Base-by-base conservation (phyloP, 163 green algal genomes). In the Coccomyxa subellipsoidea region DNA sequence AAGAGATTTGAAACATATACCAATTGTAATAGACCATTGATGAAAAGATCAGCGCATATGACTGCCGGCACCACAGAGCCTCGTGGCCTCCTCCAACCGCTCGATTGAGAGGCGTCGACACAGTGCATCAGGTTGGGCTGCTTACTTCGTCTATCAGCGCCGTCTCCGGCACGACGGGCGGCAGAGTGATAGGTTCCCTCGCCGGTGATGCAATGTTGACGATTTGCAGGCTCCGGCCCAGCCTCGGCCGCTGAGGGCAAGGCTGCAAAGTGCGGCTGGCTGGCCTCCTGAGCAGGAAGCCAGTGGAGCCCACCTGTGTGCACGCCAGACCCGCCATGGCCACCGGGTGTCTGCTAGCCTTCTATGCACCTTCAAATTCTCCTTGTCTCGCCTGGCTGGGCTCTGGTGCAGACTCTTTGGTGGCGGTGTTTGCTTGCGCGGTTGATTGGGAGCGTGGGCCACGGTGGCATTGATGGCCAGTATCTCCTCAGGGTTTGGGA, bases 31-130 rank as follows among this genome's bases (percentile, higher is more conserved):
- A 59, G 23, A 59, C 47, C 47, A 59, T 12, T 18, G 21, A 8
- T 59, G 4, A 2, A 5, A 59, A 59, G 23, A n/a, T n/a, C n/a
- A 23, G 47, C 0, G 47, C 47, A 59, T 27, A 59, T 59, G 47
- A 59, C 47, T 59, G 47, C 47, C 47, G 47, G 47, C 47, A 59
- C 3, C 15, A 59, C 5, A 12, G 3, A 59, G 5, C 47, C 47
- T 18, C 47, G 47, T 59, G 47, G 47, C 47, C 47, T 59, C 47
- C 47, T 7, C 47, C 5, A 18, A 59, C 47, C 21, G 23, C 47
- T 27, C 66, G 66, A 73, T n/a, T 73, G 66, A 73, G 21, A 73
- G 66, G 66, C 47, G 66, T 73, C 66, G 66, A 73, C 66, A 73
- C 66, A 73, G 66, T 18, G 47, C 47, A 59, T 73, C 66, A 73